These are phyloP conservation scores for Sphaerosporella brunnea DNA, from an alignment of 495 filamentous ascomycete species.

Conservation along the genomic window DNA sequence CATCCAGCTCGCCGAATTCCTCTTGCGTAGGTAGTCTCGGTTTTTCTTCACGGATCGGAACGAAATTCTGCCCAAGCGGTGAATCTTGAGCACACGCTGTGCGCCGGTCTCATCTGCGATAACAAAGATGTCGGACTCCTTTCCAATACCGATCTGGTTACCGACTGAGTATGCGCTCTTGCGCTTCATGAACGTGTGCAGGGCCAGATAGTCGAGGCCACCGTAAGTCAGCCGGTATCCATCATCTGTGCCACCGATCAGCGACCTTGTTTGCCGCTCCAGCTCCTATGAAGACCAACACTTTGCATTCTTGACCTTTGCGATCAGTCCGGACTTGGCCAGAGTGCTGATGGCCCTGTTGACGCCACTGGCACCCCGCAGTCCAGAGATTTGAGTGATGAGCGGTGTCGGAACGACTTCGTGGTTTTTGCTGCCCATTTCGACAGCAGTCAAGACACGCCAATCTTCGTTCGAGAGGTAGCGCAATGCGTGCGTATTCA, in stretches of 20 bases:
- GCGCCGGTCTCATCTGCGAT: constrained; percentile 50
- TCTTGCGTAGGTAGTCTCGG: constrained; percentile 81
- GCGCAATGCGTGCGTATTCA: constrained; percentile 78
- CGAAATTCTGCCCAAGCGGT: constrained; percentile 68
- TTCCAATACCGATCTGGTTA: constrained; percentile 88
- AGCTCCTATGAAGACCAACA: too few relatives aligned
- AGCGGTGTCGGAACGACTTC: constrained; percentile 85
- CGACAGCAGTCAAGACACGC: constrained; percentile 89
- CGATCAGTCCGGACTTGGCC: constrained; percentile 84
- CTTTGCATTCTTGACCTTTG: constrained; percentile 81
- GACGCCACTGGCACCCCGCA: constrained; percentile 70
- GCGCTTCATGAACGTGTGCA: constrained; percentile 68
- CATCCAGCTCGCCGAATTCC: constrained; percentile 74
- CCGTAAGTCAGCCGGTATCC: constrained; percentile 95
- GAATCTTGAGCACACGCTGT: constrained; percentile 22
- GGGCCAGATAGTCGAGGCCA: constrained; percentile 86
- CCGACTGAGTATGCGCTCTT: constrained; percentile 74
- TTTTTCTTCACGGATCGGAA: constrained; percentile 93
- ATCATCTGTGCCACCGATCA: constrained; percentile 62
- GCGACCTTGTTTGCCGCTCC: too few relatives aligned
- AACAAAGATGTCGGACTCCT: constrained; percentile 91
- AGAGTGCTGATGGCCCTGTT: constrained; percentile 72
- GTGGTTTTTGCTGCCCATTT: constrained; percentile 88
- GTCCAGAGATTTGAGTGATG: constrained; percentile 63
- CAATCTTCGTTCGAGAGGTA: constrained; percentile 88